Evolutionary conservation across 345 rosid genomes (phyloP).

Genomic region (Nasturtium officinale): DNA sequence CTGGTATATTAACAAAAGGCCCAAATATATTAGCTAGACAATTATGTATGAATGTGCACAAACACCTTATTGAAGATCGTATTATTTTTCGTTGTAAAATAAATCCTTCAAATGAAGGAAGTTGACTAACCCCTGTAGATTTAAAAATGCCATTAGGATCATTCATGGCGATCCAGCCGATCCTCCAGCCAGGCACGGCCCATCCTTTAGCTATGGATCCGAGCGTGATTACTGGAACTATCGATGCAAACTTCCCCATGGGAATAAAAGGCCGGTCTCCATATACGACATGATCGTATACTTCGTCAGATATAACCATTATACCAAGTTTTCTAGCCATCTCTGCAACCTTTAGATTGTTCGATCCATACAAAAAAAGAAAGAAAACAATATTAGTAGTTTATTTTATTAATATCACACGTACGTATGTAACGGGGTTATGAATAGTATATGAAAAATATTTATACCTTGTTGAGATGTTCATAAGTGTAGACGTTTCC

Average conservation of each 20-base stretch:
- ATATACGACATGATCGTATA: conserved; percentile 46
- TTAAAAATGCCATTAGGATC: conserved; percentile 47
- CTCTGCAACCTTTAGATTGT: conserved; percentile 53
- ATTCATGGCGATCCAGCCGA: conserved; percentile 56
- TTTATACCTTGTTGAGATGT: conserved; percentile 46
- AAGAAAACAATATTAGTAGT: background rate
- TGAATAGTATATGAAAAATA: background rate
- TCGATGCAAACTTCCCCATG: conserved; percentile 53
- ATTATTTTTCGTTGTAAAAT: background rate
- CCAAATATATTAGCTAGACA: background rate
- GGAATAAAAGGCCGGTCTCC: conserved; percentile 54
- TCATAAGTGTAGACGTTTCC: conserved; percentile 44
- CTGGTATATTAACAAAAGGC: conserved; percentile 26
- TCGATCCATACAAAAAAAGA: background rate
- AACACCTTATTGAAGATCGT: too few species aligned
- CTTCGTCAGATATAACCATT: conserved; percentile 61
- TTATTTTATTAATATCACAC: background rate
- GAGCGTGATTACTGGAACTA: conserved; percentile 53
- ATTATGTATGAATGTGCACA: background rate
- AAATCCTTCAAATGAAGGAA: background rate
- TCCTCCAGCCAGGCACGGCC: conserved; percentile 61
- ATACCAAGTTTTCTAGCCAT: conserved; percentile 54
- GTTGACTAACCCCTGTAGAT: conserved; percentile 45
- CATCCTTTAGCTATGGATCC: conserved; percentile 67
- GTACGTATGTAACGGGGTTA: too few species aligned